A percentile compares a stretch with the other conserved stretches of the same genome.
phyloP scores from a whole-genome alignment of 1,284 basidiomycete genomes.

The Cutaneotrichosporon arboriforme region DNA sequence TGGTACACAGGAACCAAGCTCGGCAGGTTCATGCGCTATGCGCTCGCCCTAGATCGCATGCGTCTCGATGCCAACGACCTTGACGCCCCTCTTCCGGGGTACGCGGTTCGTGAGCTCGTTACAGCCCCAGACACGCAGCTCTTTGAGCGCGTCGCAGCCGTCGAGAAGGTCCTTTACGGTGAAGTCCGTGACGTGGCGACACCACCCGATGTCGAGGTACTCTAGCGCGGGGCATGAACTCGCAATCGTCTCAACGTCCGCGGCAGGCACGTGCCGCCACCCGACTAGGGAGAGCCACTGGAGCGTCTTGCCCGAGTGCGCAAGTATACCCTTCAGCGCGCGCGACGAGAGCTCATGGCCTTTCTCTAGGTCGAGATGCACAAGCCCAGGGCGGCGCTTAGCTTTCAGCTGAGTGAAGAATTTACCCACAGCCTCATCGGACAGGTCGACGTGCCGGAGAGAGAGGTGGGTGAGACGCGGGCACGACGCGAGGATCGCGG shows the following conservation, averaged over 20 bases:
- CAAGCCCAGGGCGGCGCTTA: constrained; percentile 46
- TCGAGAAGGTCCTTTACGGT: constrained; percentile 67
- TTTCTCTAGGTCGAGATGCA: constrained; percentile 58
- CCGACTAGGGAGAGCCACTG: constrained; percentile 67
- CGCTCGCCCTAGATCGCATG: constrained; percentile 30
- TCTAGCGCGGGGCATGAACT: constrained; percentile 52
- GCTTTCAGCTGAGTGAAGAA: constrained; percentile 57
- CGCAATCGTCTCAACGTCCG: constrained; percentile 57
- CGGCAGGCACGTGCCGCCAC: constrained; percentile 61
- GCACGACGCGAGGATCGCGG: constrained; percentile 57
- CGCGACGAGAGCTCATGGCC: constrained; percentile 55
- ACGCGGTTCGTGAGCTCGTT: constrained; percentile 45
- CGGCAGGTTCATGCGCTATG: no score
- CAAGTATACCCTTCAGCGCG: constrained; percentile 62
- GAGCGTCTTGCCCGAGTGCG: constrained; percentile 64
- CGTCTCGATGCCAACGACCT: constrained; percentile 48
- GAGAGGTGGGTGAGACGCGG: constrained; percentile 56
- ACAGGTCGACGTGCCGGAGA: constrained; percentile 61
- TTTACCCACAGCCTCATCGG: constrained; percentile 60
- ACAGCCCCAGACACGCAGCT: constrained; percentile 47
- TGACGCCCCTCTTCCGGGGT: constrained; percentile 45
- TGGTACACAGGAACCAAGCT: no score
- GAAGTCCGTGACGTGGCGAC: constrained; percentile 76
- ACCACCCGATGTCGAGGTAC: constrained; percentile 79
- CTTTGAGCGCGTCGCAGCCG: constrained; percentile 41